Percentiles rank a stretch among this genome's conserved stretches.
phyloP scores from a whole-genome alignment of 2,329 filamentous ascomycete genomes.

The Aspergillus quadricinctus region DNA sequence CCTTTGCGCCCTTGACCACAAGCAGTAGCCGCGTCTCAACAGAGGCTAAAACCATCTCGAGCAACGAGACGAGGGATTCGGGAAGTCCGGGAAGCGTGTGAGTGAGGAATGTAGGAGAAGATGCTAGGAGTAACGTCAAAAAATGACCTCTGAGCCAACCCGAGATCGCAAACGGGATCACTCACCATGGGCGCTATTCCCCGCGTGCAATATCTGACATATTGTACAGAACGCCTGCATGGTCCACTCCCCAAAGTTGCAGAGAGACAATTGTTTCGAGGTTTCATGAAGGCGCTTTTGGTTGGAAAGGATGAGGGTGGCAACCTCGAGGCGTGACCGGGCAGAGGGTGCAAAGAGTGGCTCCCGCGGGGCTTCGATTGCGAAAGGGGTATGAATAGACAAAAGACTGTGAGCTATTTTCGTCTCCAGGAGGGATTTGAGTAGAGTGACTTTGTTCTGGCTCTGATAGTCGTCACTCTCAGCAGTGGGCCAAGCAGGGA shows the following conservation, averaged over 20 bases:
- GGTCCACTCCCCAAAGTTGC: conserved; percentile 33
- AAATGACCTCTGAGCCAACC: background rate
- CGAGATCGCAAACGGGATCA: background rate
- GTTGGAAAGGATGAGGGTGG: conserved; percentile 34
- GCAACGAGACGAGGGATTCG: conserved; percentile 30
- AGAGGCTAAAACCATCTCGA: conserved; percentile 26
- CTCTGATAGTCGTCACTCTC: conserved; percentile 17
- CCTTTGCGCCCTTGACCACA: conserved; percentile 36
- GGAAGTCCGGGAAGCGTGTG: conserved; percentile 28
- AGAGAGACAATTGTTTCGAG: conserved; percentile 30
- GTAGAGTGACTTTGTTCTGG: conserved; percentile 27
- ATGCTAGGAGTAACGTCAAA: background rate
- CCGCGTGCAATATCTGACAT: conserved; percentile 33
- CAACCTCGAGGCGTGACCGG: conserved; percentile 33
- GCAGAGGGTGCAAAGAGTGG: conserved; percentile 33
- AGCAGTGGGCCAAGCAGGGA: conserved; percentile 28
- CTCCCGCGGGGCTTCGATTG: conserved; percentile 30
- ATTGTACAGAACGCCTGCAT: conserved; percentile 35
- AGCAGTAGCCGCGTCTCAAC: conserved; percentile 29
- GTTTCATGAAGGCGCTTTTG: conserved; percentile 32
- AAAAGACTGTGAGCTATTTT: conserved; percentile 34
- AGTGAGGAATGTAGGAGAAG: conserved; percentile 16
- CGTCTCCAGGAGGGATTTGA: conserved; percentile 31
- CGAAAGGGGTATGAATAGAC: conserved; percentile 38
- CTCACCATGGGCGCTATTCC: conserved; percentile 21